These are phyloP conservation scores for Davidsoniella eucalypti DNA, from an alignment of 2,329 filamentous ascomycete species.

Conservation along the genomic window DNA sequence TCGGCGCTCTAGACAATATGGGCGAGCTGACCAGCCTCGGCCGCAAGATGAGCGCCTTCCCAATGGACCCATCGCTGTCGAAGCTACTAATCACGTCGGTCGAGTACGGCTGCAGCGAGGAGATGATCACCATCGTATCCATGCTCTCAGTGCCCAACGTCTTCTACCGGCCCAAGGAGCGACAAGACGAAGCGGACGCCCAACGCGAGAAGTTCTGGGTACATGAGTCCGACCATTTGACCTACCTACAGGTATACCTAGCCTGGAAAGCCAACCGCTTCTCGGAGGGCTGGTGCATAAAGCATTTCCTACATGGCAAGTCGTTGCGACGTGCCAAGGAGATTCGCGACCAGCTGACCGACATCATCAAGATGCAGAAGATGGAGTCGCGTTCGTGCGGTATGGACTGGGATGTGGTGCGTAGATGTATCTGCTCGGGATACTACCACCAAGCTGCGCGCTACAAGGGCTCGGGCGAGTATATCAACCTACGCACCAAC, in stretches of 20 bases:
- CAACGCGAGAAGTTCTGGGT: constrained; percentile 98
- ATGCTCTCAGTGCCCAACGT: constrained; percentile 96
- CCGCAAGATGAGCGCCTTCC: constrained; percentile 88
- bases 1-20: constrained; percentile 84
- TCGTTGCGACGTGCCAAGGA: constrained; percentile 81
- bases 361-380: constrained; percentile 85
- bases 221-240: constrained; percentile 90
- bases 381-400: constrained; percentile 79
- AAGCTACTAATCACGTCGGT: constrained; percentile 88
- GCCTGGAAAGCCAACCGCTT: constrained; percentile 88
- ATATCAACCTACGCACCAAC: constrained; percentile 87
- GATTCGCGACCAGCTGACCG: constrained; percentile 79
- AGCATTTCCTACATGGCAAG: constrained; percentile 92
- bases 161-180: constrained; percentile 92
- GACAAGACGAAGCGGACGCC: constrained; percentile 88
- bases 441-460: constrained; percentile 97
- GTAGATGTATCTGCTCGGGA: constrained; percentile 91
- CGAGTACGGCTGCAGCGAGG: constrained; percentile 83
- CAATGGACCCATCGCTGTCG: constrained; percentile 90
- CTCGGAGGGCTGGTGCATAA: constrained; percentile 80
- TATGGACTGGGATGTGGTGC: constrained; percentile 91
- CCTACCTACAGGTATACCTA: constrained; percentile 84
- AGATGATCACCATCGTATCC: constrained; percentile 95
- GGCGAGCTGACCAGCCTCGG: constrained; percentile 81
- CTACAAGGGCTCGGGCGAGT: constrained; percentile 91